Base-by-base conservation (phyloP, 805 yeast species). In the Kazachstania martiniae region DNA sequence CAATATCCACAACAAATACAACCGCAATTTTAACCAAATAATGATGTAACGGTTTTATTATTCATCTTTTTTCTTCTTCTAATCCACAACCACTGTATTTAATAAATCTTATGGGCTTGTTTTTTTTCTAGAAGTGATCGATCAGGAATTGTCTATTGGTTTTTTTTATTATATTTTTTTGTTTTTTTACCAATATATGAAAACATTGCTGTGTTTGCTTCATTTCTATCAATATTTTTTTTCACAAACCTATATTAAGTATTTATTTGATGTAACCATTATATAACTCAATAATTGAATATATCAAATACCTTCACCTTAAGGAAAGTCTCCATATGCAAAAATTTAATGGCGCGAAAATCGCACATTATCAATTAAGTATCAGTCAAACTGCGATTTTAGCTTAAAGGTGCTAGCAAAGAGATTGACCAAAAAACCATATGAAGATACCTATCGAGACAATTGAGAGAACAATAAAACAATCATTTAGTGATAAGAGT, bases 1-100 rank as follows among this genome's bases (percentile, higher is more conserved):
- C 45, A 46, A 27, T 61, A 53, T 26, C 60, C 53, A 21, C 58
- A 47, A 31, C 53, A 44, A 24, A 18, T 33, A 19, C 41, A 32
- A 12, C 38, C 34, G 14, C 34, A 34, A 31, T 38, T 32, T 22
- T 38, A 27, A 21, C 13, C 12, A 21, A 12, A 28, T 5, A 21
- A 27, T 8, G 12, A 24, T 12, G 4, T 13, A 4, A n/a, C 12
- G 21, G 9, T 21, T 27, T 17, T 17, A 8, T 27, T 32, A 22
- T 22, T 15, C n/a, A 22, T n/a, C 5, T 12, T 22, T 21, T 29
- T 16, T 12, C 9, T 29, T 23, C 13, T 22, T 29, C 29, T 8
- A 25, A 13, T 12, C 27, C 17, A 10, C n/a, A n/a, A n/a, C n/a
- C n/a, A n/a, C n/a, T n/a, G n/a, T n/a, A n/a, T n/a, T 18, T 15